phyloP scores from a whole-genome alignment of 2,329 filamentous ascomycete species.

The Cordyceps cateniannulata region DNA sequence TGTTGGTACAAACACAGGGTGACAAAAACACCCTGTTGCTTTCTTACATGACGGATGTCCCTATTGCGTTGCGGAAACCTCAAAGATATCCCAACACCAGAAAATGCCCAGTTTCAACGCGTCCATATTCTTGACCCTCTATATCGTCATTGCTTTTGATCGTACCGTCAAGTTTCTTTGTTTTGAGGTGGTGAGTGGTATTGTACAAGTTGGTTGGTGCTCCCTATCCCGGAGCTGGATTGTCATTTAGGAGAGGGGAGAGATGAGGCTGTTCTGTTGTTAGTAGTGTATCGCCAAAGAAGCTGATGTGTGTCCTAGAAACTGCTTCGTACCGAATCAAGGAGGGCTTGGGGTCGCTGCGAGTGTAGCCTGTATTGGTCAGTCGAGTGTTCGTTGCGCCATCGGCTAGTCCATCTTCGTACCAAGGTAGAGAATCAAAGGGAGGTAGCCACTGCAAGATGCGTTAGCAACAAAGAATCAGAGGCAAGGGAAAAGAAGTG shows the following conservation, averaged over 20 bases:
- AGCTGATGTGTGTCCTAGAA: too few relatives aligned
- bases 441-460: slow-evolving; percentile 75
- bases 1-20: slow-evolving; percentile 7
- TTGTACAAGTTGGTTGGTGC: slow-evolving; percentile 7
- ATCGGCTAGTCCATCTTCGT: slow-evolving; percentile 24
- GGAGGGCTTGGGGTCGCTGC: slow-evolving; percentile 84
- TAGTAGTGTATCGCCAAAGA: slow-evolving; percentile 18
- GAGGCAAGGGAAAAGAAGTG: not conserved
- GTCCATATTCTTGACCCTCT: not conserved
- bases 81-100: slow-evolving; percentile 1
- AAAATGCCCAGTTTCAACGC: not conserved
- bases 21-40: not conserved
- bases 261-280: slow-evolving; percentile 45
- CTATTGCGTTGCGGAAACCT: not conserved
- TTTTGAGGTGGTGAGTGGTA: not conserved
- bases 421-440: slow-evolving; percentile 95
- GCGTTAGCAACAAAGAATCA: slow-evolving; percentile 27
- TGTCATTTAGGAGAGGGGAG: slow-evolving; percentile 51
- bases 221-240: not conserved
- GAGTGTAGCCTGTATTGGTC: slow-evolving; percentile 68
- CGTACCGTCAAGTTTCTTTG: not conserved
- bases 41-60: slow-evolving; percentile 3
- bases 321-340: slow-evolving; percentile 43
- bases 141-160: not conserved
- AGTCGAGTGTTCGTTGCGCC: slow-evolving; percentile 17